A percentile compares a stretch with the other conserved stretches of the same genome.
Conservation (phyloP, 2,329 filamentous ascomycete genomes). For the Phialophora verrucosa region DNA sequence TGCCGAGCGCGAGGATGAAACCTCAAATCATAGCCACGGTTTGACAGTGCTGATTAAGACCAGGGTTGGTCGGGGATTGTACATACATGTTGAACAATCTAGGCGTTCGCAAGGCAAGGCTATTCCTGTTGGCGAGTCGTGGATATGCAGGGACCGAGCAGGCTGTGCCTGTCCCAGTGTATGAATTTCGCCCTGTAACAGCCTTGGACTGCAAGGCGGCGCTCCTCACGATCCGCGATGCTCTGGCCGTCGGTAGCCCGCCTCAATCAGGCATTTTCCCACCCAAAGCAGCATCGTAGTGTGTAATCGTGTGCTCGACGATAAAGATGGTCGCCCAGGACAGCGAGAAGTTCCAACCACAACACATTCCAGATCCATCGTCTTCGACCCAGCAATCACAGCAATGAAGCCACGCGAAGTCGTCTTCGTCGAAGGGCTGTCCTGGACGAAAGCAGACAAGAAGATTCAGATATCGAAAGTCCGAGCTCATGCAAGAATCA, state of each 20-base stretch:
- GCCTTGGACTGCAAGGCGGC: not conserved
- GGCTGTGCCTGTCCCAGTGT: too few species aligned
- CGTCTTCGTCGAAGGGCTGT: slow-evolving; percentile 8
- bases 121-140: too few species aligned
- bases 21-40: too few species aligned
- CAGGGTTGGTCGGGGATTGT: too few species aligned
- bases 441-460: slow-evolving; percentile 12
- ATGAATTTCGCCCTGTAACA: not conserved
- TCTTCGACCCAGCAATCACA: not conserved
- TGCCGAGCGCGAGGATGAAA: too few species aligned
- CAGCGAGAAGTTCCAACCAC: not conserved
- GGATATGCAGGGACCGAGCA: too few species aligned
- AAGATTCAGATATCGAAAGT: slow-evolving; percentile 15
- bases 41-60: too few species aligned
- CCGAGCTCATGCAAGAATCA: slow-evolving; percentile 2
- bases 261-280: not conserved
- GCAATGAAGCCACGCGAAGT: slow-evolving; percentile 6
- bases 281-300: not conserved
- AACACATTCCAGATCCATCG: slow-evolving; percentile 2
- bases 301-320: not conserved
- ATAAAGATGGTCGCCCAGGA: not conserved
- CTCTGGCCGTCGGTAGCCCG: not conserved
- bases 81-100: too few species aligned
- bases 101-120: too few species aligned
- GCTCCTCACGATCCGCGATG: not conserved